Evolutionary conservation across 495 filamentous ascomycete genomes (phyloP), one percentile per base, ranked within the genome.

Genomic region (Penicillium crystallinum): DNA sequence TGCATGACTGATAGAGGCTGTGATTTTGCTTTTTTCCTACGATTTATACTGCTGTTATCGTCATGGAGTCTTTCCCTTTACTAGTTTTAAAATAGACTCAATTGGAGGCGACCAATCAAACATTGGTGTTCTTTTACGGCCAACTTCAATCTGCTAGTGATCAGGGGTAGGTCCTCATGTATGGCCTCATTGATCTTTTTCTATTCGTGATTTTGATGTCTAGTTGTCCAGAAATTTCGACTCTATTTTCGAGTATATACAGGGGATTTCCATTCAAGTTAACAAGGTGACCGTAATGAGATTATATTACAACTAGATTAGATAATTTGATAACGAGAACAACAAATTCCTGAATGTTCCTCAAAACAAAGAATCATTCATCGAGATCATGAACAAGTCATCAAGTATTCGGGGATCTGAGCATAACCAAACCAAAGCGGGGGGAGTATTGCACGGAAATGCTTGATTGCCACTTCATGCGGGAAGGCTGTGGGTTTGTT

Each of bases 1-100:
- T 66, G 45, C 57, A 66, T 63, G 63, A 64, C 55, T 63, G 60
- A 66, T 66, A 66, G 63, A 66, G 61, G 57, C 45, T 61, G 54
- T 57, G 44, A 51, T 54, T 63, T 57, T 45, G 52, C 46, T 48
- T 49, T 54, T 50, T 57, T 11, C 53, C 46, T 8, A 53, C 36
- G 45, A 61, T 56, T 46, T 46, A 25, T 54, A 47, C 34, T 40
- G 36, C 43, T 41, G 55, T 58, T 54, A 51, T 58, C 54, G 49
- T 52, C 35, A 56, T 61, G 56, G 59, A 58, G 56, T 58, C 58
- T 45, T 55, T 54, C 41, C 48, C 48, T 49, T 53, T 60, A 41
- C 29, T 55, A 29, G 49, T 47, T 60, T 45, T 38, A 29, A 52
- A 51, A 56, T 29, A 61, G 59, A 55, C 58, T 54, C 54, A 56